Percentiles rank a stretch among this genome's conserved stretches.
Conservation (phyloP, 2,329 filamentous ascomycete genomes). For the Fonsecaea multimorphosa region DNA sequence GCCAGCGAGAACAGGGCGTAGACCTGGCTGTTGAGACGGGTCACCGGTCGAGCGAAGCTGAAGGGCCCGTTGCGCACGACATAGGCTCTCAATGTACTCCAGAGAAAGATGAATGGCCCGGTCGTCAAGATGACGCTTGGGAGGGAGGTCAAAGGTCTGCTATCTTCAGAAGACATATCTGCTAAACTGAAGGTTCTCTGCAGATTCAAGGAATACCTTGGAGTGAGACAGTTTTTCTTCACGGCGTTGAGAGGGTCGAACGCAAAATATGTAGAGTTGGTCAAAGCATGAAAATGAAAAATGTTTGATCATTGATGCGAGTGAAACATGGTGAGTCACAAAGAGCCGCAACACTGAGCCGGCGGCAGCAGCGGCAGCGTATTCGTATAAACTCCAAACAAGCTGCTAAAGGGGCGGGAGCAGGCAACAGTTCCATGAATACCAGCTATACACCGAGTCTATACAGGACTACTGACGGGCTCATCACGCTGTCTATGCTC, state of each 20-base stretch:
- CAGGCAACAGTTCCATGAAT: neutral
- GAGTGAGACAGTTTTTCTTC: neutral
- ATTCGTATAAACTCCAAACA: neutral
- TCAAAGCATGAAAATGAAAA: neutral
- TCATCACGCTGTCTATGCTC: neutral
- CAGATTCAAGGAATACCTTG: neutral
- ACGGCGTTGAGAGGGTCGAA: neutral
- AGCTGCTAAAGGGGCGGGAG: neutral
- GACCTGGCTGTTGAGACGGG: slow-evolving; percentile 32
- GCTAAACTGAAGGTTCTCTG: neutral
- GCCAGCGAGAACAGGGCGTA: slow-evolving; percentile 35
- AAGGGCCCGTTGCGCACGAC: slow-evolving; percentile 32
- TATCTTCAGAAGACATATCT: slow-evolving; percentile 10
- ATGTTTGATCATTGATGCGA: neutral
- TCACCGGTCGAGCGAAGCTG: slow-evolving; percentile 16
- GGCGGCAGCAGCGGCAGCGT: no score
- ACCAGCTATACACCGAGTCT: neutral
- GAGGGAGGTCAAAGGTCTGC: slow-evolving; percentile 28
- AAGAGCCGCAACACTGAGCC: neutral
- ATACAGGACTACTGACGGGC: neutral
- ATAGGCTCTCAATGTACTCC: slow-evolving; percentile 27
- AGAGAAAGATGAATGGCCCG: slow-evolving; percentile 32
- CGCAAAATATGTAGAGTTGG: neutral
- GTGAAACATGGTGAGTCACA: neutral
- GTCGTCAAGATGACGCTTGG: slow-evolving; percentile 33